These are phyloP conservation scores for Coprinellus micaceus DNA, from an alignment of 768 basidiomycete genomes.

Conservation along the genomic window DNA sequence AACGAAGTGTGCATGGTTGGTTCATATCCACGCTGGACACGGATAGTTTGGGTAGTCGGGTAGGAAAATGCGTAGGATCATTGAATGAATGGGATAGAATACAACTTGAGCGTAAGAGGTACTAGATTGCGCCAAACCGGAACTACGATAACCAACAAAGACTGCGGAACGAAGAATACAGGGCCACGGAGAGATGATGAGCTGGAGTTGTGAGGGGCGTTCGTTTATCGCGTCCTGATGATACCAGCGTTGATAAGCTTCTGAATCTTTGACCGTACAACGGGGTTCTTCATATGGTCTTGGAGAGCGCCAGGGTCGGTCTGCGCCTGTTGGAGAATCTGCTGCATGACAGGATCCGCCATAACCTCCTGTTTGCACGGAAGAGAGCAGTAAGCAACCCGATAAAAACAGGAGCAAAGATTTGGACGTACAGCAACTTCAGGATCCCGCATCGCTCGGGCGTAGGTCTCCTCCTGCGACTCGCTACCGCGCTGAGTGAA, in stretches of 20 bases:
- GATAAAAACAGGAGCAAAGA: not conserved
- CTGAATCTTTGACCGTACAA: constrained; percentile 75
- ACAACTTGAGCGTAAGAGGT: not conserved
- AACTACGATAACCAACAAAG: not conserved
- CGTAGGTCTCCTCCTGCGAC: constrained; percentile 87
- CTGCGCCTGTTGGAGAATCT: constrained; percentile 93
- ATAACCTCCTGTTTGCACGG: constrained; percentile 60
- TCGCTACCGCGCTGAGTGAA: constrained; percentile 78
- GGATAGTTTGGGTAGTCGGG: not conserved
- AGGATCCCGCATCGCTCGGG: constrained; percentile 95
- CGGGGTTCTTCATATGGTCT: constrained; percentile 95
- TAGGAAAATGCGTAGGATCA: too few relatives aligned
- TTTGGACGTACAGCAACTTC: constrained; percentile 74
- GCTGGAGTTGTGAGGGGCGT: too few relatives aligned
- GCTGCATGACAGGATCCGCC: constrained; percentile 90
- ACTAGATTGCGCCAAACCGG: too few relatives aligned
- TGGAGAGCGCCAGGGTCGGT: constrained; percentile 81
- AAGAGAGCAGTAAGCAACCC: constrained; percentile 3
- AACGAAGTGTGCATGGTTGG: too few relatives aligned
- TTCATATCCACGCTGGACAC: not conserved
- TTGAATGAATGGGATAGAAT: not conserved
- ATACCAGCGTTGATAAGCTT: constrained; percentile 92
- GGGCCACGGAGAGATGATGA: not conserved
- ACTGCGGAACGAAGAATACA: constrained; percentile 1
- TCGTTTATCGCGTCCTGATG: constrained; percentile 73